phyloP scores from a whole-genome alignment of 208 protist species.

The Herpetomonas tarakana region DNA sequence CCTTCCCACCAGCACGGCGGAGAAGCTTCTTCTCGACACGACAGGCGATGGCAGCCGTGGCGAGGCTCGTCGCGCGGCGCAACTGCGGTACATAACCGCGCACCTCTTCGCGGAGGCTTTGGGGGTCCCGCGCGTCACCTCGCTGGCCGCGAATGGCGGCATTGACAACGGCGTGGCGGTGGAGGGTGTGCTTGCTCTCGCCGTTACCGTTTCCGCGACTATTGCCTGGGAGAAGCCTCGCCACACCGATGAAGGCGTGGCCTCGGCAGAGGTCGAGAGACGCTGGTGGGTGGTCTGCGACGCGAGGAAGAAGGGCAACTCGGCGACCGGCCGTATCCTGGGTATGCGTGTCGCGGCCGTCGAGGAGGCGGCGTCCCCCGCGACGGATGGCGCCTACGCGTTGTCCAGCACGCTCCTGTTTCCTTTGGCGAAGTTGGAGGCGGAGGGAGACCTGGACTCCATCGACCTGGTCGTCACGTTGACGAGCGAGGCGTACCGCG shows the following conservation, averaged over 20 bases:
- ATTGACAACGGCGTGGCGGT: conserved; percentile 3
- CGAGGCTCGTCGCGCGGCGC: not conserved
- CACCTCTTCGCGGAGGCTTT: not conserved
- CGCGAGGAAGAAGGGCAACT: not conserved
- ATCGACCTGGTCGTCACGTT: conserved; percentile 18
- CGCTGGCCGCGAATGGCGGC: not conserved
- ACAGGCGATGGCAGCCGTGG: no score
- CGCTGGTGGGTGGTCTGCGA: conserved; percentile 1
- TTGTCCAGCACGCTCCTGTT: conserved; percentile 5
- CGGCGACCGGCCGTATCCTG: not conserved
- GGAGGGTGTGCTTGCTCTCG: not conserved
- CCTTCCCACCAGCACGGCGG: no score
- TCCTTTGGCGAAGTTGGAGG: conserved; percentile 21
- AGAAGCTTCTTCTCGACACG: no score
- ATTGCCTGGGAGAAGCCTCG: not conserved
- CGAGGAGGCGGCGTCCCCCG: no score
- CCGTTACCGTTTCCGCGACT: not conserved
- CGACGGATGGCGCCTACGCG: not conserved
- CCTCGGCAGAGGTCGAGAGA: not conserved
- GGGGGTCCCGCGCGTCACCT: not conserved
- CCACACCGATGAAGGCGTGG: not conserved
- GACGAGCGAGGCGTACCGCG: conserved; percentile 11
- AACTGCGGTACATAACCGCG: not conserved
- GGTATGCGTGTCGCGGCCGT: not conserved
- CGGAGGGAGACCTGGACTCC: conserved; percentile 31